Percentiles rank a stretch among this genome's conserved stretches.
phyloP scores from a whole-genome alignment of 2,329 filamentous ascomycete species.

The Cercospora citrullina region DNA sequence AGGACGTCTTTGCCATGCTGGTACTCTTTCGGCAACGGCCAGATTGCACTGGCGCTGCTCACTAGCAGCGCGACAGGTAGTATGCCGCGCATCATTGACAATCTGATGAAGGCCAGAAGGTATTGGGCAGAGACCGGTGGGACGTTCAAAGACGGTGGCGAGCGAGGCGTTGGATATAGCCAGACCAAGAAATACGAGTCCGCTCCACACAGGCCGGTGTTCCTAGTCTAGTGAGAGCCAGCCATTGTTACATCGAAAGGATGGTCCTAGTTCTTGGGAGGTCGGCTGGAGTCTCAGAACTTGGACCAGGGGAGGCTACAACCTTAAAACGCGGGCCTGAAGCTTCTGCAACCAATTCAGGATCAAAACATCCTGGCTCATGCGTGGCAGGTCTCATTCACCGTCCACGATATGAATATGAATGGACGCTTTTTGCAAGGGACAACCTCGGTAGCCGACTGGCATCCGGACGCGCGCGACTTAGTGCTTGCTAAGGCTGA shows the following conservation, averaged over 20 bases:
- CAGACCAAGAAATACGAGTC: neutral
- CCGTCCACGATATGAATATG: slow-evolving; percentile 4
- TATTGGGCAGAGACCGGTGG: neutral
- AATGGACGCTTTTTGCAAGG: slow-evolving; percentile 14
- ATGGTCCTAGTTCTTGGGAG: slow-evolving; percentile 1
- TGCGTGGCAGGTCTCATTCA: slow-evolving; percentile 14
- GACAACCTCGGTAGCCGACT: slow-evolving; percentile 4
- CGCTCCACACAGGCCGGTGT: neutral
- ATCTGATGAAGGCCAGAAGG: neutral
- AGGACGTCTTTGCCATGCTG: slow-evolving; percentile 43
- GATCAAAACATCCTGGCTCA: neutral
- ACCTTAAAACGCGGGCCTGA: slow-evolving; percentile 12
- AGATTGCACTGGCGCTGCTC: slow-evolving; percentile 41
- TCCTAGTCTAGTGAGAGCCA: slow-evolving; percentile 9
- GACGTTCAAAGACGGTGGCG: neutral
- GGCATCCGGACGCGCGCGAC: slow-evolving; percentile 1
- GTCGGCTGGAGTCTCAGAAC: neutral
- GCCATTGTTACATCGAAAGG: slow-evolving; percentile 18
- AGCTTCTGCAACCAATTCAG: slow-evolving; percentile 10
- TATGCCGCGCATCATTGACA: slow-evolving; percentile 13
- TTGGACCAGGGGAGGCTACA: slow-evolving; percentile 6
- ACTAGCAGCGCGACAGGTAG: slow-evolving; percentile 20
- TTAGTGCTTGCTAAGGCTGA: slow-evolving; percentile 9
- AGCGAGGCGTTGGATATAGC: slow-evolving; percentile 1
- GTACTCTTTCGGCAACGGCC: slow-evolving; percentile 46